Conservation (phyloP, 768 basidiomycete species). For the Terana coerulea region DNA sequence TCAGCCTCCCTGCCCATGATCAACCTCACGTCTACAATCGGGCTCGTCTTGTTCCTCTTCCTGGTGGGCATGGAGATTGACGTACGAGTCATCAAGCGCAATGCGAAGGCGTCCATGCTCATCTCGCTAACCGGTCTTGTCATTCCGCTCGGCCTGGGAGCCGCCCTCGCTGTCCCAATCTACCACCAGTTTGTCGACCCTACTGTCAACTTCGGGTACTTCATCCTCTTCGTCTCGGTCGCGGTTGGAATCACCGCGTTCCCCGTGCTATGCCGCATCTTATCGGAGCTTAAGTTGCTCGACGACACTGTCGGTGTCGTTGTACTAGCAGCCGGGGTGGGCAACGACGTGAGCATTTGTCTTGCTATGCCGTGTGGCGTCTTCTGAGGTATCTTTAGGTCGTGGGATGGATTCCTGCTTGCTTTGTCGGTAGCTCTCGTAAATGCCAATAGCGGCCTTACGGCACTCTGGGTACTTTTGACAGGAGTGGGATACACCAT, state of each 20-base stretch:
- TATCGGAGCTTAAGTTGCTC: conserved; percentile 77
- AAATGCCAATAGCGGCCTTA: conserved; percentile 69
- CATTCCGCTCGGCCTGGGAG: conserved; percentile 79
- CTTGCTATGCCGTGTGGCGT: too few species aligned
- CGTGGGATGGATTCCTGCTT: conserved; percentile 80
- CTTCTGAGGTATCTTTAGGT: conserved; percentile 13
- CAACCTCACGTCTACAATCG: conserved; percentile 71
- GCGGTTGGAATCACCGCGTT: conserved; percentile 81
- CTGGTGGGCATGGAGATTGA: conserved; percentile 86
- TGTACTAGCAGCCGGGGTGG: conserved; percentile 77
- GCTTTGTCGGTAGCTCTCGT: conserved; percentile 85
- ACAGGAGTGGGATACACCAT: conserved; percentile 60
- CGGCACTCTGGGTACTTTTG: conserved; percentile 80
- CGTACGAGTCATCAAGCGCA: conserved; percentile 59
- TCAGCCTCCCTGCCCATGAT: conserved; percentile 49
- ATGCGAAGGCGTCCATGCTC: conserved; percentile 49
- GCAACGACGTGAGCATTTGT: conserved; percentile 51
- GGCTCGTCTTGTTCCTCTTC: conserved; percentile 76
- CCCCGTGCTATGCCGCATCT: conserved; percentile 80
- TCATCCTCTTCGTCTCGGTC: conserved; percentile 82
- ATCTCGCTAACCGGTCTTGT: conserved; percentile 69
- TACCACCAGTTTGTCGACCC: conserved; percentile 64
- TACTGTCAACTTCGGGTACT: conserved; percentile 68
- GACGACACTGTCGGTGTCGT: conserved; percentile 84
- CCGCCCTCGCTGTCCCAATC: conserved; percentile 66